phyloP scores from a whole-genome alignment of 305 asterid genomes.

The Caryopteris hybrid region DNA sequence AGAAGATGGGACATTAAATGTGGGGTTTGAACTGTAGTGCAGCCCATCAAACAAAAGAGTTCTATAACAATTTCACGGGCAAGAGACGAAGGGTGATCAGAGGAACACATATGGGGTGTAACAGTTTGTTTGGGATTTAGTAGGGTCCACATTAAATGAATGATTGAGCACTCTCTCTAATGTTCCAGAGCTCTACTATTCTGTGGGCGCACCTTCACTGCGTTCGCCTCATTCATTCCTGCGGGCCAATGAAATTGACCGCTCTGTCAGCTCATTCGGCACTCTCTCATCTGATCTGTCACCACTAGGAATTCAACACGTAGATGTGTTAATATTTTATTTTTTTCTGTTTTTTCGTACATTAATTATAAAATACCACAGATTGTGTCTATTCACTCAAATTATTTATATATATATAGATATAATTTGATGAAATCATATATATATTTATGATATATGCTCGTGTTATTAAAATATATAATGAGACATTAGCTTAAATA shows the following conservation, averaged over 20 bases:
- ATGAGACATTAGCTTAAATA: no score
- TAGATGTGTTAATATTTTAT: no score
- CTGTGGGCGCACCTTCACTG: slow-evolving; percentile 6
- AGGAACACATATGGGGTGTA: slow-evolving; percentile 18
- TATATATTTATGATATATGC: no score
- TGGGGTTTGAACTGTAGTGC: slow-evolving; percentile 4
- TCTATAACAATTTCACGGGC: no score
- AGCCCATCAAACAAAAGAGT: neutral
- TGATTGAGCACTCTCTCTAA: slow-evolving; percentile 13
- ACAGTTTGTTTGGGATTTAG: slow-evolving; percentile 14
- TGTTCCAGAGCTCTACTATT: slow-evolving; percentile 19
- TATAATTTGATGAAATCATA: no score
- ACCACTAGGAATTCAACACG: slow-evolving; percentile 25
- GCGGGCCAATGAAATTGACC: slow-evolving; percentile 25
- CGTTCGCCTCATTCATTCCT: neutral
- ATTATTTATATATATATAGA: no score
- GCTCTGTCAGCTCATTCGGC: slow-evolving; percentile 3
- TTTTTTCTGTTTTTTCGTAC: no score
- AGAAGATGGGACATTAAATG: no score
- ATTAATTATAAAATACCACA: no score
- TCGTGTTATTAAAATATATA: no score
- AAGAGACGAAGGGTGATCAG: slow-evolving; percentile 2
- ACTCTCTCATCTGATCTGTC: slow-evolving; percentile 6
- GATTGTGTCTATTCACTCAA: no score
- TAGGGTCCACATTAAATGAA: slow-evolving; percentile 7